These are phyloP conservation scores for Diospyros kaki DNA, from an alignment of 148 eudicot species.

Conservation along the genomic window DNA sequence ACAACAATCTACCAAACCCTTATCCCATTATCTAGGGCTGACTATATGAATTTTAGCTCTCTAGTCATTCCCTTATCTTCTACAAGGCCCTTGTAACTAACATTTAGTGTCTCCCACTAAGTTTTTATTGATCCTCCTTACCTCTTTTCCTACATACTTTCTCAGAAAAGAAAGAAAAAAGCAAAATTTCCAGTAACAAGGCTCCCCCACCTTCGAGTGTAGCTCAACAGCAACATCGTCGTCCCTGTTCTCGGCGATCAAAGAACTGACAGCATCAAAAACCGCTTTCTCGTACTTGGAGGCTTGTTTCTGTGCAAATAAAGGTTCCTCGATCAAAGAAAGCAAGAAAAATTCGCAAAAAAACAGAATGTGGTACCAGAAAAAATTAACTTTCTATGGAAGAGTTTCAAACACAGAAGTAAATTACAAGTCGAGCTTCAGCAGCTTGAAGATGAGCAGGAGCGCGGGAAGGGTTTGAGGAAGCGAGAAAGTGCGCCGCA, in stretches of 20 bases:
- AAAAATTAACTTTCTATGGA: not conserved
- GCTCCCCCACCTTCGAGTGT: constrained; percentile 53
- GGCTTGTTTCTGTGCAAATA: constrained; percentile 52
- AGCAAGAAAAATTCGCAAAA: not conserved
- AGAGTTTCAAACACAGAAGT: not conserved
- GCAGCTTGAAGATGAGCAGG: constrained; percentile 51
- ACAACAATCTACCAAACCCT: too few relatives aligned
- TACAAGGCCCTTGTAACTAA: too few relatives aligned
- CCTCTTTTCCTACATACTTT: too few relatives aligned
- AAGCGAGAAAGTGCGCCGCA: constrained; percentile 53
- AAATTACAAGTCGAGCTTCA: constrained; percentile 46
- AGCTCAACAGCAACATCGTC: constrained; percentile 68
- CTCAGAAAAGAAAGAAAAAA: not conserved
- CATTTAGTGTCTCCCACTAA: too few relatives aligned
- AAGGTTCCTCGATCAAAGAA: not conserved
- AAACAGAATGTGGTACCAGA: not conserved
- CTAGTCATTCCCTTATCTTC: too few relatives aligned
- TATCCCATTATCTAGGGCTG: too few relatives aligned
- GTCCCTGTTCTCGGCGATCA: constrained; percentile 64
- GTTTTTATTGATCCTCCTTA: too few relatives aligned
- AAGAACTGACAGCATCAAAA: constrained; percentile 51
- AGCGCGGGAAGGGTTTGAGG: constrained; percentile 36
- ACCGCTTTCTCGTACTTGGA: constrained; percentile 79
- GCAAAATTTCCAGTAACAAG: constrained; percentile 2
- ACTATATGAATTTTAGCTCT: too few relatives aligned